These are phyloP conservation scores for Kodamaea nitidulidarum DNA, from an alignment of 805 yeast genomes.

Conservation along the genomic window DNA sequence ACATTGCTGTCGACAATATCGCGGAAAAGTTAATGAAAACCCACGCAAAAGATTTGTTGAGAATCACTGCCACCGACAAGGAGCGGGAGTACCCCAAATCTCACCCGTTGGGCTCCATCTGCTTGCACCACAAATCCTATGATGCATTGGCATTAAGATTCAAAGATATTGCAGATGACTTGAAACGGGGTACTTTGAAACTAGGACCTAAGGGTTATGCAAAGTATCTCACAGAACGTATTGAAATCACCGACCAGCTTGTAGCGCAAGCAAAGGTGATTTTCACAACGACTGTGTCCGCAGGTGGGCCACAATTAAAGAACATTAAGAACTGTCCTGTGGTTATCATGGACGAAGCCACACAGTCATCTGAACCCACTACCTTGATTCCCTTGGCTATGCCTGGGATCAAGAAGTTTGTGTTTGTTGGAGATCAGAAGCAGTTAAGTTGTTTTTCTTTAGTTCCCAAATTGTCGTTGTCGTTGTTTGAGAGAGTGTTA, in stretches of 20 bases:
- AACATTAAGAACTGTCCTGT: conserved; percentile 54
- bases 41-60: conserved; percentile 48
- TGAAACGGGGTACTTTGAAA: conserved; percentile 28
- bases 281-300: conserved; percentile 68
- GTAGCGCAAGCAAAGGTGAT: conserved; percentile 66
- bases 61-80: conserved; percentile 58
- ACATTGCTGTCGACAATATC: conserved; percentile 71
- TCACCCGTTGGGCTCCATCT: conserved; percentile 57
- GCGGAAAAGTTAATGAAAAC: conserved; percentile 60
- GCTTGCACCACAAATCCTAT: conserved; percentile 59
- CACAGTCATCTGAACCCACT: conserved; percentile 71
- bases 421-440: conserved; percentile 73
- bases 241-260: conserved; percentile 44
- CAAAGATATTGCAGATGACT: conserved; percentile 40
- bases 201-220: conserved; percentile 42
- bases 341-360: conserved; percentile 75
- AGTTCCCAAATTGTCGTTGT: conserved; percentile 61
- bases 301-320: conserved; percentile 64
- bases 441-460: conserved; percentile 71
- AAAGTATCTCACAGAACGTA: conserved; percentile 44
- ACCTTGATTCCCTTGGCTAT: conserved; percentile 68
- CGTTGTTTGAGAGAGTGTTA: conserved; percentile 65
- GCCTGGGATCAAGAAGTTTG: conserved; percentile 61
- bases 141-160: conserved; percentile 45
- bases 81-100: conserved; percentile 54